Evolutionary conservation across 768 basidiomycete genomes (phyloP).

Genomic region (Tremella mesenterica): DNA sequence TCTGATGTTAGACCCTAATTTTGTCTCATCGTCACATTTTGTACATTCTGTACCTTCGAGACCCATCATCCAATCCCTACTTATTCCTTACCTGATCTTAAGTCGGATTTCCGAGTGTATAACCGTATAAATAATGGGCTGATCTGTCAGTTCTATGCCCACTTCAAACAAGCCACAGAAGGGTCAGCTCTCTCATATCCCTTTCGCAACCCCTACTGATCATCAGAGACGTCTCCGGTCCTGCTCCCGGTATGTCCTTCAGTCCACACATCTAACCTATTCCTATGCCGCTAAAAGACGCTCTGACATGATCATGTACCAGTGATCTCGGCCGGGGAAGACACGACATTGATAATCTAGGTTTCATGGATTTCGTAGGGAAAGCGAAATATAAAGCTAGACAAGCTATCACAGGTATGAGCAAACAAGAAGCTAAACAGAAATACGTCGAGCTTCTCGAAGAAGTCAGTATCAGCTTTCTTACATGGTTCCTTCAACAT

Average conservation of each 20-base stretch:
- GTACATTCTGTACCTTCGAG: no score
- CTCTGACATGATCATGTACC: neutral
- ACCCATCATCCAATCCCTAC: no score
- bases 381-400: slow-evolving; percentile 95
- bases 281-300: neutral
- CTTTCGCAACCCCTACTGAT: neutral
- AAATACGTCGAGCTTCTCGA: slow-evolving; percentile 70
- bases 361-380: slow-evolving; percentile 73
- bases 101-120: neutral
- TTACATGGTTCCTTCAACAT: neutral
- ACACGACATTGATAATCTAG: slow-evolving; percentile 45
- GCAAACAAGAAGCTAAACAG: slow-evolving; percentile 61
- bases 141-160: slow-evolving; percentile 69
- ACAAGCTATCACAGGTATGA: slow-evolving; percentile 61
- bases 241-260: slow-evolving; percentile 32
- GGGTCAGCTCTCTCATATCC: slow-evolving; percentile 33
- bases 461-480: slow-evolving; percentile 49
- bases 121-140: neutral
- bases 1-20: no score
- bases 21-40: no score
- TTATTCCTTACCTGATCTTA: no score
- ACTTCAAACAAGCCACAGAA: slow-evolving; percentile 80
- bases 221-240: slow-evolving; percentile 56
- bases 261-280: neutral
- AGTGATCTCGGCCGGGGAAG: neutral